These are phyloP conservation scores for Kluyveromyces lactis DNA, from an alignment of 805 yeast genomes.

Conservation along the genomic window DNA sequence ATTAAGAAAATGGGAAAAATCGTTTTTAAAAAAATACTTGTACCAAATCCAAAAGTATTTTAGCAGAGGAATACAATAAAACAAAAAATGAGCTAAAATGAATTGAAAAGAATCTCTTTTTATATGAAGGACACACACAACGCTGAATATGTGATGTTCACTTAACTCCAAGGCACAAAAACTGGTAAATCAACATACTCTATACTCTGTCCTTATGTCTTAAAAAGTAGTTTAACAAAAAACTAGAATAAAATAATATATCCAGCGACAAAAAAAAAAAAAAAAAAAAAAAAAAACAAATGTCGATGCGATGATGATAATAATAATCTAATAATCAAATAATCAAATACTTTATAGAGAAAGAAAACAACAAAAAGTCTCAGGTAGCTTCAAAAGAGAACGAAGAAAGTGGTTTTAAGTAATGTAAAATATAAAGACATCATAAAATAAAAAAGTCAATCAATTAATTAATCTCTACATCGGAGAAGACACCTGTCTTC, in stretches of 20 bases:
- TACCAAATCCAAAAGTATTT: background rate
- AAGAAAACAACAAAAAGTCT: background rate
- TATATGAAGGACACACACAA: too few relatives aligned
- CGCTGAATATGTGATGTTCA: too few relatives aligned
- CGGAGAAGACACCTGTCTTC: conserved; percentile 1
- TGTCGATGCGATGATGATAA: background rate
- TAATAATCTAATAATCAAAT: too few relatives aligned
- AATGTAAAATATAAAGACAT: too few relatives aligned
- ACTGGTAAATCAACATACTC: too few relatives aligned
- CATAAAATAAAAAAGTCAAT: too few relatives aligned
- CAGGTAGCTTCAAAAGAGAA: background rate
- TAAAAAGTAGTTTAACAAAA: too few relatives aligned
- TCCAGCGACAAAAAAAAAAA: too few relatives aligned
- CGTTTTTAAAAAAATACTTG: background rate
- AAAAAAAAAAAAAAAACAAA: too few relatives aligned
- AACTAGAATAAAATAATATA: too few relatives aligned
- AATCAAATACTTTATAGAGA: background rate
- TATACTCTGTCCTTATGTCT: too few relatives aligned
- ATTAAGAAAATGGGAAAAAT: background rate
- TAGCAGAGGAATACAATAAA: background rate
- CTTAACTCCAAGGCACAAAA: too few relatives aligned
- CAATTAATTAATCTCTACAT: conserved; percentile 1
- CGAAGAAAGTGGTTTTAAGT: background rate
- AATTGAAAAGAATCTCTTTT: background rate
- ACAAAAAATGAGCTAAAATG: background rate